phyloP scores from a whole-genome alignment of 495 filamentous ascomycete genomes.

The Poronia punctata region DNA sequence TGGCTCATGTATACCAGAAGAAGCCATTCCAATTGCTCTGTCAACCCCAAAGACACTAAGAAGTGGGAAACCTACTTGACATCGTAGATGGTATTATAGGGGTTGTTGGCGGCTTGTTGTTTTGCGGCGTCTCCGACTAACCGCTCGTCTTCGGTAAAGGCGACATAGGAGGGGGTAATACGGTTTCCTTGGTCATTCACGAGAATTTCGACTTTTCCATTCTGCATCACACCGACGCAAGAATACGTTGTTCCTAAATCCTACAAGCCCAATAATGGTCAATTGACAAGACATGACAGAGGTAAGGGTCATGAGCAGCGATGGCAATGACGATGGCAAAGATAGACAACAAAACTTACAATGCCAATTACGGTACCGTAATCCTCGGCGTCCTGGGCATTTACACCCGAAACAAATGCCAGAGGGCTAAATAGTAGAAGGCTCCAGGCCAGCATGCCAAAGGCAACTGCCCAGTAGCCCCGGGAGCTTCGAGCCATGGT shows the following conservation, averaged over 20 bases:
- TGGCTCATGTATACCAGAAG: neutral
- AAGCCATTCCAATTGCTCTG: slow-evolving; percentile 4
- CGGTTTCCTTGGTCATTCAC: slow-evolving; percentile 98
- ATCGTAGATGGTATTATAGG: slow-evolving; percentile 80
- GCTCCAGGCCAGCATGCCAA: slow-evolving; percentile 75
- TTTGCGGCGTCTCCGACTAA: slow-evolving; percentile 98
- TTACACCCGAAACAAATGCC: slow-evolving; percentile 66
- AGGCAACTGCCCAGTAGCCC: slow-evolving; percentile 47
- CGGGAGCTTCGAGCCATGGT: slow-evolving; percentile 47
- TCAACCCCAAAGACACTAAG: neutral
- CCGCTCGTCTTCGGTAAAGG: slow-evolving; percentile 95
- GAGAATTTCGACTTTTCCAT: slow-evolving; percentile 95
- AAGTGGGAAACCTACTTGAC: slow-evolving; percentile 63
- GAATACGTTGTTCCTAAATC: slow-evolving; percentile 99
- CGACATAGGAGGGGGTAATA: slow-evolving; percentile 97
- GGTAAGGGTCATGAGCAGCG: neutral
- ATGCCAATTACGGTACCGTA: slow-evolving; percentile 96
- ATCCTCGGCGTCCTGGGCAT: slow-evolving; percentile 68
- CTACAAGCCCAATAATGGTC: slow-evolving; percentile 18
- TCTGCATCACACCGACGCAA: slow-evolving; percentile 98
- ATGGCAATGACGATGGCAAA: neutral
- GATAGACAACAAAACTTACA: slow-evolving; percentile 28
- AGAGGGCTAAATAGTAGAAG: slow-evolving; percentile 68
- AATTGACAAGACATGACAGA: neutral
- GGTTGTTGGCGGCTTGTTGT: slow-evolving; percentile 97